Conservation (phyloP, 2,329 filamentous ascomycete species). For the Colletotrichum sansevieriae region DNA sequence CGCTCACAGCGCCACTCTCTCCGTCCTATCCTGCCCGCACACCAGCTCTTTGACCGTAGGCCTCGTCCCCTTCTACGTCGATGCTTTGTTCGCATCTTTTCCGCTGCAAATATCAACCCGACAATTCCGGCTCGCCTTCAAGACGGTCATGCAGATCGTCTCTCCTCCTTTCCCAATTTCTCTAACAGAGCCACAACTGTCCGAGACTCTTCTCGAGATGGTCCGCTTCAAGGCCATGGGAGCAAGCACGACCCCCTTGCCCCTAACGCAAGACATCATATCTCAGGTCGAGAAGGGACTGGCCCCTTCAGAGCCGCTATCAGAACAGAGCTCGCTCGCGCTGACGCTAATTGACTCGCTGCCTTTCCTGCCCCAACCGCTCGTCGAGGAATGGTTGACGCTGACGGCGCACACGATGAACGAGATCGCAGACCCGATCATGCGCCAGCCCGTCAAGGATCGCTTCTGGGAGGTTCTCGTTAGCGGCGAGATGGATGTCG, state of each 20-base stretch:
- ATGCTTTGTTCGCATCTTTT: slow-evolving; percentile 84
- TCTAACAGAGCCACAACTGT: slow-evolving; percentile 80
- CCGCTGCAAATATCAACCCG: slow-evolving; percentile 82
- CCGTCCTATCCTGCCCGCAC: slow-evolving; percentile 83
- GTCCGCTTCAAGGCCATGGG: slow-evolving; percentile 74
- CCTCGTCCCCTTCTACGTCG: slow-evolving; percentile 86
- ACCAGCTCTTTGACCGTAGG: slow-evolving; percentile 78
- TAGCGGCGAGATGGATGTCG: slow-evolving; percentile 89
- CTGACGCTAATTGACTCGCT: slow-evolving; percentile 85
- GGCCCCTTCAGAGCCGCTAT: slow-evolving; percentile 59
- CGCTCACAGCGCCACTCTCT: slow-evolving; percentile 84
- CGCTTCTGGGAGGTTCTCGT: slow-evolving; percentile 85
- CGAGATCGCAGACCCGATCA: slow-evolving; percentile 69
- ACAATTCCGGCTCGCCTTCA: slow-evolving; percentile 91
- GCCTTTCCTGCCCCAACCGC: slow-evolving; percentile 76
- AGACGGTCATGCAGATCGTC: slow-evolving; percentile 84
- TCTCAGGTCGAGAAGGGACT: slow-evolving; percentile 43
- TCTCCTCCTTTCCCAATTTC: slow-evolving; percentile 83
- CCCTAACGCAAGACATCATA: slow-evolving; percentile 54
- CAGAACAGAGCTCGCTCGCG: slow-evolving; percentile 82
- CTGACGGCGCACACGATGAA: slow-evolving; percentile 77
- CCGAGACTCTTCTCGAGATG: slow-evolving; percentile 84
- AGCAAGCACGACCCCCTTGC: slow-evolving; percentile 59
- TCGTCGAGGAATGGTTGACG: slow-evolving; percentile 86
- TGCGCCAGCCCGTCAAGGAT: slow-evolving; percentile 75